phyloP scores from a whole-genome alignment of 2,329 filamentous ascomycete species.

The Stagonosporopsis vannaccii region DNA sequence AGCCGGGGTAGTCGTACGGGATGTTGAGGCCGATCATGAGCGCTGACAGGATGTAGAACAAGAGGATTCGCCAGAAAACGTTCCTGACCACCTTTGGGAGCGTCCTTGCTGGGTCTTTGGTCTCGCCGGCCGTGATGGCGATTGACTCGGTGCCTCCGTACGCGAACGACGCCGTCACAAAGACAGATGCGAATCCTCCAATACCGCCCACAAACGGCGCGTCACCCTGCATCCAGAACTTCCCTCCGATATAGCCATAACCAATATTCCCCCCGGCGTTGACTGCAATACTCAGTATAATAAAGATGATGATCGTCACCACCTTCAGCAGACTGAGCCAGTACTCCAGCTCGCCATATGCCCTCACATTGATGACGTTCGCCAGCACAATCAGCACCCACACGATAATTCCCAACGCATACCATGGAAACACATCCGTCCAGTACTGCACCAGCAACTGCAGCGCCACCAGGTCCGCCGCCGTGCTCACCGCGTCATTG shows the following conservation, averaged over 20 bases:
- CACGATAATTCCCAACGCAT: constrained; percentile 39
- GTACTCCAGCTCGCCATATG: constrained; percentile 49
- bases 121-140: constrained; percentile 78
- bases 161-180: constrained; percentile 76
- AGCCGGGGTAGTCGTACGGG: constrained; percentile 46
- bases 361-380: constrained; percentile 47
- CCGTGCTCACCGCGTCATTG: constrained; percentile 42
- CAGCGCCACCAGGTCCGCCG: constrained; percentile 46
- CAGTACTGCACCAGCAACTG: constrained; percentile 47
- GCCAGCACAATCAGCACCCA: constrained; percentile 45
- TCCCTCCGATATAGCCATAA: constrained; percentile 59
- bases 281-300: constrained; percentile 42
- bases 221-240: constrained; percentile 72
- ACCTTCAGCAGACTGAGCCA: constrained; percentile 48
- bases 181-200: constrained; percentile 70
- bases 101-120: constrained; percentile 79
- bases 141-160: constrained; percentile 80
- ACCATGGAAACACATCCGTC: constrained; percentile 46
- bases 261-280: constrained; percentile 36
- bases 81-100: constrained; percentile 89
- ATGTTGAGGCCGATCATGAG: constrained; percentile 54
- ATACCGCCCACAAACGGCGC: constrained; percentile 51
- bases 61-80: constrained; percentile 69
- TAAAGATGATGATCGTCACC: constrained; percentile 44
- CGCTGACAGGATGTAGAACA: constrained; percentile 53